These are phyloP conservation scores for Stephanodiscus triporus DNA, from an alignment of 108 stramenopile genomes.

Conservation along the genomic window DNA sequence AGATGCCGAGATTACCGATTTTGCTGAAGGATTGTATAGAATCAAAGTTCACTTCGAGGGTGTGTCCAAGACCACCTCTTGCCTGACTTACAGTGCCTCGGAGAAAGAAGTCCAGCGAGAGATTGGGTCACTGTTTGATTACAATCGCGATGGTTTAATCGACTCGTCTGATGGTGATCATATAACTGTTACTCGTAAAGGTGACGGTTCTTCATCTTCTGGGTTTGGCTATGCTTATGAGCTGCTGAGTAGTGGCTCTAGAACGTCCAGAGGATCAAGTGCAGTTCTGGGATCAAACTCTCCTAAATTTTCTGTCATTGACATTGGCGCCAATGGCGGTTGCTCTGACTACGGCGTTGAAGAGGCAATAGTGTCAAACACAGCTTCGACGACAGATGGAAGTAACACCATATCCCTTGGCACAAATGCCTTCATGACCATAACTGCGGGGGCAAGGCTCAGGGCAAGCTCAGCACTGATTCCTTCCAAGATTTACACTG, in stretches of 20 bases:
- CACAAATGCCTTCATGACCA: background rate
- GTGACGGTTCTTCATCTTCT: conserved; percentile 58
- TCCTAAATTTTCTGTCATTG: conserved; percentile 53
- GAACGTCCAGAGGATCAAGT: conserved; percentile 39
- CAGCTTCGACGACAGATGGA: conserved; percentile 48
- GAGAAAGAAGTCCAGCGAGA: conserved; percentile 57
- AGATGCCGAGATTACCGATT: conserved; percentile 19
- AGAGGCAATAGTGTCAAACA: conserved; percentile 41
- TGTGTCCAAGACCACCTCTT: conserved; percentile 36
- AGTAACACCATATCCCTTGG: conserved; percentile 40
- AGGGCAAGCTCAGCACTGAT: conserved; percentile 33
- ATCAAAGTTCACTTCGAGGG: conserved; percentile 39
- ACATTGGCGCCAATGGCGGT: conserved; percentile 56
- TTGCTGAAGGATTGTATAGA: conserved; percentile 46
- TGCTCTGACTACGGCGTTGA: conserved; percentile 69
- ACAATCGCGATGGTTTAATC: conserved; percentile 60
- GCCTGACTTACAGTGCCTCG: conserved; percentile 56
- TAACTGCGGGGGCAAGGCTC: conserved; percentile 40
- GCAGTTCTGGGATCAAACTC: conserved; percentile 61
- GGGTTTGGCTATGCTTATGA: conserved; percentile 78
- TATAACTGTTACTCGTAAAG: conserved; percentile 56
- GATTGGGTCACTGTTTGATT: conserved; percentile 61
- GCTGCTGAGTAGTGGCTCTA: conserved; percentile 44
- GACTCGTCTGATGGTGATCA: conserved; percentile 58
- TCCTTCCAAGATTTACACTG: conserved; percentile 51